These are phyloP conservation scores for Solioccasus polychromus DNA, from an alignment of 768 basidiomycete genomes.

Conservation along the genomic window DNA sequence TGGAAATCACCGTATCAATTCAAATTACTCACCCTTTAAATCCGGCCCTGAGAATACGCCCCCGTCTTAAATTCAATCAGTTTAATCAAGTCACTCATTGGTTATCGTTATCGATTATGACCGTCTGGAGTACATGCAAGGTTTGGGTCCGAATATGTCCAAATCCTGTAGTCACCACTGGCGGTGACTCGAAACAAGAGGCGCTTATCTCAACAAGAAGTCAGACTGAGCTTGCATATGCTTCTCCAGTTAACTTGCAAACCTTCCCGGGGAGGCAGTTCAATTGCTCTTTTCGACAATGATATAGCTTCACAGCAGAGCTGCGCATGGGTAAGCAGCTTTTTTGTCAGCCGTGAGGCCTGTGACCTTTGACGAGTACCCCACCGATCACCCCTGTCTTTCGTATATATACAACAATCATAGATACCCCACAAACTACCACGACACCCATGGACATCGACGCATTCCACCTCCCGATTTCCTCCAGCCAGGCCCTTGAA, in stretches of 20 bases:
- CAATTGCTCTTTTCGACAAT: neutral
- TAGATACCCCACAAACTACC: too few relatives aligned
- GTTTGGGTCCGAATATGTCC: neutral
- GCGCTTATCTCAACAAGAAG: constrained; percentile 10
- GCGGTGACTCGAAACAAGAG: neutral
- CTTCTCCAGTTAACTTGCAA: constrained; percentile 6
- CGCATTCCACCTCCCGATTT: constrained; percentile 1
- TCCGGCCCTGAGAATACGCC: too few relatives aligned
- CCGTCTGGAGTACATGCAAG: neutral
- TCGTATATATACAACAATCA: too few relatives aligned
- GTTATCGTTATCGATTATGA: too few relatives aligned
- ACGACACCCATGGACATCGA: constrained; percentile 4
- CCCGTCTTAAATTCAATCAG: too few relatives aligned
- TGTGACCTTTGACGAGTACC: neutral
- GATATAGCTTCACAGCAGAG: too few relatives aligned
- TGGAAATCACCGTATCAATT: too few relatives aligned
- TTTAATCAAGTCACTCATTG: too few relatives aligned
- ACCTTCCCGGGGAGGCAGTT: too few relatives aligned
- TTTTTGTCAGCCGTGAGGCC: neutral
- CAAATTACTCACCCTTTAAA: too few relatives aligned
- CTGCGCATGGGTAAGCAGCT: too few relatives aligned
- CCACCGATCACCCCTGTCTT: neutral
- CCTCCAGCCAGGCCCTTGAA: constrained; percentile 8
- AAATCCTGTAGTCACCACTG: too few relatives aligned
- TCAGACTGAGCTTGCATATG: neutral